Evolutionary conservation across 305 asterid genomes (phyloP).

Genomic region (Rubia peregrina): DNA sequence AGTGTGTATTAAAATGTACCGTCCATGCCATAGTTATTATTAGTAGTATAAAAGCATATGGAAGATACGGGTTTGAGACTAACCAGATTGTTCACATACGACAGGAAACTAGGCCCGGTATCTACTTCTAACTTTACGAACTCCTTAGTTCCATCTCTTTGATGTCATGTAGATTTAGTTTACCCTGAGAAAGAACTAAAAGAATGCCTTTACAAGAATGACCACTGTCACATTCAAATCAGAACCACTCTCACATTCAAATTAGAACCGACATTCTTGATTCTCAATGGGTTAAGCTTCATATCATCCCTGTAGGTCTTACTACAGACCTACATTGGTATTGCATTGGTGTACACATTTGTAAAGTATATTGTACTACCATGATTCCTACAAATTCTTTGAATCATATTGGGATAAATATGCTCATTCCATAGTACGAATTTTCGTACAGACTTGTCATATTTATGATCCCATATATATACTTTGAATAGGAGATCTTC

Average conservation of each 20-base stretch:
- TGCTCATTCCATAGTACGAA: too few relatives aligned
- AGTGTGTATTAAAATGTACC: too few relatives aligned
- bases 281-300: background rate
- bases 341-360: conserved; percentile 32
- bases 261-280: conserved; percentile 20
- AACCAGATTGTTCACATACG: conserved; percentile 48
- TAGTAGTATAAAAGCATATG: too few relatives aligned
- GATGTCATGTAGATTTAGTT: conserved; percentile 18
- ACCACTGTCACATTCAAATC: too few relatives aligned
- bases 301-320: background rate
- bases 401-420: too few relatives aligned
- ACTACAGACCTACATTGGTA: conserved; percentile 22
- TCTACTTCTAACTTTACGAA: conserved; percentile 8
- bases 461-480: too few relatives aligned
- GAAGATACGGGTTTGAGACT: conserved; percentile 21
- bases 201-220: conserved; percentile 21
- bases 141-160: conserved; percentile 23
- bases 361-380: conserved; percentile 8
- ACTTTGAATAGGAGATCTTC: too few relatives aligned
- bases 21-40: too few relatives aligned
- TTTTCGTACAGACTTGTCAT: too few relatives aligned
- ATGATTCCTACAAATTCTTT: background rate
- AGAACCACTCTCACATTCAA: background rate
- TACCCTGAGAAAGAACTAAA: conserved; percentile 19
- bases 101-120: conserved; percentile 12